Conservation (phyloP, 2,329 filamentous ascomycete genomes). For the Monosporascus sp. region DNA sequence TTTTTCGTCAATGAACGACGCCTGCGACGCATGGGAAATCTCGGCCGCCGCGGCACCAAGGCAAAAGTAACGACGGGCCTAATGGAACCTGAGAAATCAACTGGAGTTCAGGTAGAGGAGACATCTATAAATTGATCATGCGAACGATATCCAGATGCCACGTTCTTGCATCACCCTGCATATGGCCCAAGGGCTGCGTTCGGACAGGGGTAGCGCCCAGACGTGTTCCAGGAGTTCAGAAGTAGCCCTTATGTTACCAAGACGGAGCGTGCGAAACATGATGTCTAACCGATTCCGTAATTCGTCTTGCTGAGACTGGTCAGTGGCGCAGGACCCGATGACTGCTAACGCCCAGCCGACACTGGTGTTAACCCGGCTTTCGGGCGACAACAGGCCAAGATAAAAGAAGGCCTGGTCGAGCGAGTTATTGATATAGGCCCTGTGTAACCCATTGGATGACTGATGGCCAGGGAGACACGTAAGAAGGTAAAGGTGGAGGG, state of each 20-base stretch:
- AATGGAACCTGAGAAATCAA: neutral
- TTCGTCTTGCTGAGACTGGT: conserved; percentile 29
- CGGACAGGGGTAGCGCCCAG: conserved; percentile 30
- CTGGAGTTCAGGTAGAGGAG: neutral
- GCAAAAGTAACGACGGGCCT: no score
- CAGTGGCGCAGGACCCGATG: conserved; percentile 30
- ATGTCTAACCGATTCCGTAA: conserved; percentile 27
- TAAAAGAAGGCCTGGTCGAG: conserved; percentile 24
- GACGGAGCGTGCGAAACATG: conserved; percentile 32
- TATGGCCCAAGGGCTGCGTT: conserved; percentile 36
- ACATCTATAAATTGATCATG: conserved; percentile 20
- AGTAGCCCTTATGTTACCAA: conserved; percentile 41
- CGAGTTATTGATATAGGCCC: neutral
- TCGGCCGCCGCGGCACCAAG: no score
- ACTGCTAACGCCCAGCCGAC: conserved; percentile 34
- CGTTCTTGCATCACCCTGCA: conserved; percentile 39
- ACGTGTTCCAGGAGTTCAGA: conserved; percentile 35
- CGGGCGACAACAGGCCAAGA: conserved; percentile 26
- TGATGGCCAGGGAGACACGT: conserved; percentile 22
- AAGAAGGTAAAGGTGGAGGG: conserved; percentile 37
- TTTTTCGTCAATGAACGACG: no score
- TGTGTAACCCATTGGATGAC: neutral
- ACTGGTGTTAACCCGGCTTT: conserved; percentile 32
- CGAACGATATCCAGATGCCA: conserved; percentile 45
- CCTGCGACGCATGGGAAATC: no score